Base-by-base conservation (phyloP, 805 yeast genomes). In the Lipomyces lipofer region DNA sequence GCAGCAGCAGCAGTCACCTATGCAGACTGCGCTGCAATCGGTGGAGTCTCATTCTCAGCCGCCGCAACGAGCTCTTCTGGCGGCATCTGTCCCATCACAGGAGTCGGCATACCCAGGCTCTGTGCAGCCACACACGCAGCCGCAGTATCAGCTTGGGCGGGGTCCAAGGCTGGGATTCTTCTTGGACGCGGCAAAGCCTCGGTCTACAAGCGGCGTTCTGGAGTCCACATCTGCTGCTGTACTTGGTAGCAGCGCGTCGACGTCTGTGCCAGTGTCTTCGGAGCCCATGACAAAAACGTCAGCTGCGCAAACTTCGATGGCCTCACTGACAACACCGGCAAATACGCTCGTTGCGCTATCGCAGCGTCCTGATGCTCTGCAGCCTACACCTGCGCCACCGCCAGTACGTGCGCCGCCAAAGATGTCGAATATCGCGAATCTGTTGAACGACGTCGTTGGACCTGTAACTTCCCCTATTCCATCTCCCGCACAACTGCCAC, bases 341-440 rank as follows among this genome's bases (percentile, higher is more conserved):
- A 36, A 13, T 25, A 25, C 48, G 39, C 53, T 33, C 12, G 19
- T 32, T 28, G 22, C 49, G 15, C 38, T 33, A 15, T 35, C 49
- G 2, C 45, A 36, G 6, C 17, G 48, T 5, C 43, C 47, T 13
- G 42, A 32, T n/a, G 27, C 17, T 7, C 49, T 8, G 43, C 49
- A 13, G 17, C 19, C 52, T 3, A 15, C 19, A 28, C 43, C 36
- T 6, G 17, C 49, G 17, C 32, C 21, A 28, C 22, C 22, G 46
- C 6, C 33, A 3, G 24, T 15, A 17, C 47, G 52, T 7, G 35
- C 54, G n/a, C 53, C 54, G 10, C 51, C 58, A 13, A 49, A 42
- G 43, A 49, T 32, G 45, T 50, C 59, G 21, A 57, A 46, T 38
- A 49, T 57, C 13, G 52, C 53, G 30, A 47, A 48, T 29, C 33